Evolutionary conservation across 768 basidiomycete genomes (phyloP).

Genomic region (Leccinellum luteum): DNA sequence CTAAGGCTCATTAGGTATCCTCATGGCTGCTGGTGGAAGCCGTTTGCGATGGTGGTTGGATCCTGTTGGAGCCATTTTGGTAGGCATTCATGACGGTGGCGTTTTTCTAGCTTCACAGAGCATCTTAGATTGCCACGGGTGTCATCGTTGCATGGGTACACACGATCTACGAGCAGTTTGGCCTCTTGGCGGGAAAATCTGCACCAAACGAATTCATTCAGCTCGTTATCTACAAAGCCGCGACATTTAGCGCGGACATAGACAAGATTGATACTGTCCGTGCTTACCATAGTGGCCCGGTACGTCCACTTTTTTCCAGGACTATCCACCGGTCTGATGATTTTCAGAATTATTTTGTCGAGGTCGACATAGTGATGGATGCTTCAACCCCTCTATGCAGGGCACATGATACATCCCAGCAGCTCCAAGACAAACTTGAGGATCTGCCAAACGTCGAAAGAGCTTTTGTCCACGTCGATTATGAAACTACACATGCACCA

Average conservation of each 20-base stretch:
- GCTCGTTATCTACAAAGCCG: slow-evolving; percentile 84
- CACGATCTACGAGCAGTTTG: slow-evolving; percentile 81
- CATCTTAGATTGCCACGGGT: slow-evolving; percentile 64
- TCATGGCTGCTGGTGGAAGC: slow-evolving; percentile 82
- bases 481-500: slow-evolving; percentile 82
- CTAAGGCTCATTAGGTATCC: slow-evolving; percentile 50
- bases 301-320: slow-evolving; percentile 27
- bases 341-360: slow-evolving; percentile 82
- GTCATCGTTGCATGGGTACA: slow-evolving; percentile 75
- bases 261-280: slow-evolving; percentile 87
- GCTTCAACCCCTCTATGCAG: slow-evolving; percentile 85
- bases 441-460: slow-evolving; percentile 85
- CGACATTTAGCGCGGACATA: slow-evolving; percentile 86
- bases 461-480: slow-evolving; percentile 94
- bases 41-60: slow-evolving; percentile 83
- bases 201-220: slow-evolving; percentile 91
- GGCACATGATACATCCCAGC: slow-evolving; percentile 82
- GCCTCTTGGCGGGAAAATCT: slow-evolving; percentile 85
- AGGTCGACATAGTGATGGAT: slow-evolving; percentile 93
- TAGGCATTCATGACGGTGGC: slow-evolving; percentile 34
- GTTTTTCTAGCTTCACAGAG: neutral
- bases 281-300: slow-evolving; percentile 89
- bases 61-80: slow-evolving; percentile 74
- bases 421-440: slow-evolving; percentile 87
- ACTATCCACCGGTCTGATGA: neutral